These are phyloP conservation scores for Tolypocladium nubicola DNA, from an alignment of 2,329 filamentous ascomycete genomes.

Conservation along the genomic window DNA sequence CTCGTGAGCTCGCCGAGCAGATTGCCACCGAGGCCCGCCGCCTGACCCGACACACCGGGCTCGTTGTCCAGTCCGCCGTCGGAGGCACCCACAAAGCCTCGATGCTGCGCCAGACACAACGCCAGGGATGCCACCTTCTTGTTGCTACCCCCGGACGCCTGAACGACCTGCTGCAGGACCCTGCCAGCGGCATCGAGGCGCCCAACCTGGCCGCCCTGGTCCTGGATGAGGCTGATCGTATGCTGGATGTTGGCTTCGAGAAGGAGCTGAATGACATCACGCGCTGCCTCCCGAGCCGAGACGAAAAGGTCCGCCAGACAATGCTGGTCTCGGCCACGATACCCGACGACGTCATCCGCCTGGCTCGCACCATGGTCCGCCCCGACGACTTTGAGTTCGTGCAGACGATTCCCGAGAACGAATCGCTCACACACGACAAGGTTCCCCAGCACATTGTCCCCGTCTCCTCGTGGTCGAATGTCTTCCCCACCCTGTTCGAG, in stretches of 20 bases:
- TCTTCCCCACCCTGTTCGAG: constrained; percentile 68
- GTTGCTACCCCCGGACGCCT: constrained; percentile 86
- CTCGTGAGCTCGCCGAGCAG: constrained; percentile 71
- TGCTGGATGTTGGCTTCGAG: constrained; percentile 89
- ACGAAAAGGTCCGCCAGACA: constrained; percentile 66
- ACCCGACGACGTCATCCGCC: constrained; percentile 66
- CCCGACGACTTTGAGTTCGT: constrained; percentile 75
- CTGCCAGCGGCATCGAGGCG: constrained; percentile 50
- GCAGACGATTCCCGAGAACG: constrained; percentile 74
- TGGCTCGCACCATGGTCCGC: constrained; percentile 72
- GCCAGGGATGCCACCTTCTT: constrained; percentile 75
- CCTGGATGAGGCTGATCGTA: constrained; percentile 94
- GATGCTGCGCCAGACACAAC: constrained; percentile 58
- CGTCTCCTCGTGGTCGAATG: constrained; percentile 61
- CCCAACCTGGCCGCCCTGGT: constrained; percentile 85
- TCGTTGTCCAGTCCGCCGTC: constrained; percentile 68
- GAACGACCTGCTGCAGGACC: constrained; percentile 67
- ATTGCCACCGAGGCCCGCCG: constrained; percentile 70
- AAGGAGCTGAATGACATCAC: constrained; percentile 54
- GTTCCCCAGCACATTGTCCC: constrained; percentile 72
- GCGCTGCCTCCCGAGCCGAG: constrained; percentile 48
- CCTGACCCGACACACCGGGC: constrained; percentile 52
- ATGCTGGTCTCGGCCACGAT: constrained; percentile 95
- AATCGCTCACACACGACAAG: constrained; percentile 72
- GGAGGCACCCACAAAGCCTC: constrained; percentile 72